These are phyloP conservation scores for Echria macrotheca DNA, from an alignment of 495 filamentous ascomycete species.

Conservation along the genomic window DNA sequence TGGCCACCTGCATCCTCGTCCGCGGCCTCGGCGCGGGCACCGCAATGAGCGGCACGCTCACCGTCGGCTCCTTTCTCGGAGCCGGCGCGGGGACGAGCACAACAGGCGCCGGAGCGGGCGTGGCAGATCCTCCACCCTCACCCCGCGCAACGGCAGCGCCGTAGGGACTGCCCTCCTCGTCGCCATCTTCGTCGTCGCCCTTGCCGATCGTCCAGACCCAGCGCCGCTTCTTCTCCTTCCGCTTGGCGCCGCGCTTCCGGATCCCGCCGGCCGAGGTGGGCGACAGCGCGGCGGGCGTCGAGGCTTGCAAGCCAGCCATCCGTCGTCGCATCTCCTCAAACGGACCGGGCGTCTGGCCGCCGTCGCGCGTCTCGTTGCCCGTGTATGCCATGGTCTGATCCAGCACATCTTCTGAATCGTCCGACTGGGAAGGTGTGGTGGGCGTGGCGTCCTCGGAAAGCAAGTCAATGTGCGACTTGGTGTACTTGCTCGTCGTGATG, in stretches of 20 bases:
- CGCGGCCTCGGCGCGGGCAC: conserved; percentile 13
- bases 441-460: conserved; percentile 46
- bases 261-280: conserved; percentile 35
- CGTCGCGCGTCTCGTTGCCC: conserved; percentile 44
- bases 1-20: conserved; percentile 12
- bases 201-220: conserved; percentile 51
- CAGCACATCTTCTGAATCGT: conserved; percentile 30
- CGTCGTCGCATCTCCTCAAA: conserved; percentile 53
- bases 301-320: conserved; percentile 40
- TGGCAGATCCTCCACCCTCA: conserved; percentile 23
- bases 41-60: conserved; percentile 18
- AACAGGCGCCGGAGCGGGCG: conserved; percentile 10
- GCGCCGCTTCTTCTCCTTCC: conserved; percentile 45
- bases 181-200: conserved; percentile 41
- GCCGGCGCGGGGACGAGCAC: neutral
- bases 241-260: conserved; percentile 35
- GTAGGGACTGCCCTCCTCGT: conserved; percentile 32
- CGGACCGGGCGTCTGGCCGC: conserved; percentile 50
- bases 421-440: conserved; percentile 33
- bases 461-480: conserved; percentile 51
- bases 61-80: neutral
- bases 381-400: conserved; percentile 47
- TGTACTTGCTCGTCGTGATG: conserved; percentile 51
- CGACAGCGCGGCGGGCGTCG: conserved; percentile 30
- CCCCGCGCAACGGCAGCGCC: conserved; percentile 21